Conservation (phyloP, 192 early-diverging fungal genomes). For the Backusella morwellensis region DNA sequence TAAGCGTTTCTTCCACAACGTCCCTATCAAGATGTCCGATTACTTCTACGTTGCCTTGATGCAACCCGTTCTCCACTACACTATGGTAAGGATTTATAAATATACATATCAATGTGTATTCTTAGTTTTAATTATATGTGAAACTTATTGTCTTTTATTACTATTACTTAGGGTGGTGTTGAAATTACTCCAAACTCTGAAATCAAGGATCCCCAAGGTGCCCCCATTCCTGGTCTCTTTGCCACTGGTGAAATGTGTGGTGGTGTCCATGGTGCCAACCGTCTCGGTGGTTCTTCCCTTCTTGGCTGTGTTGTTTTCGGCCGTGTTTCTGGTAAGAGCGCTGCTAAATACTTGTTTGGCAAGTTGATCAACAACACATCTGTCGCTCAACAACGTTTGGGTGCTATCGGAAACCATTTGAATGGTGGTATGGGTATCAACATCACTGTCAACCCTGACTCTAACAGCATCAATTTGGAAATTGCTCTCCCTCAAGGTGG, state of each 20-base stretch:
- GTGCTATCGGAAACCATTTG: slow-evolving; percentile 62
- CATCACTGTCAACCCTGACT: slow-evolving; percentile 52
- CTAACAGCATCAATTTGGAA: slow-evolving; percentile 48
- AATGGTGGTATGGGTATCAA: slow-evolving; percentile 65
- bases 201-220: slow-evolving; percentile 53
- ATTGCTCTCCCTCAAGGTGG: slow-evolving; percentile 47
- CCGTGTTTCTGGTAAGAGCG: slow-evolving; percentile 82
- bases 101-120: not conserved
- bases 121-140: slow-evolving; percentile 29
- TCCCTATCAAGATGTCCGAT: slow-evolving; percentile 48
- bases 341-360: slow-evolving; percentile 55
- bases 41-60: slow-evolving; percentile 70
- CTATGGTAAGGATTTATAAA: slow-evolving; percentile 54
- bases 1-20: slow-evolving; percentile 67
- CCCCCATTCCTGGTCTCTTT: slow-evolving; percentile 77
- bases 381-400: slow-evolving; percentile 59
- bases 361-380: slow-evolving; percentile 43
- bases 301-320: slow-evolving; percentile 96
- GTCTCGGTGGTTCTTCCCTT: slow-evolving; percentile 91
- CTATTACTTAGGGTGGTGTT: slow-evolving; percentile 65
- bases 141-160: slow-evolving; percentile 15
- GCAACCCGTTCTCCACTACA: slow-evolving; percentile 84
- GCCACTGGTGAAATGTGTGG: slow-evolving; percentile 94
- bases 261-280: slow-evolving; percentile 96
- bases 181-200: slow-evolving; percentile 72